A percentile compares a stretch with the other conserved stretches of the same genome.
phyloP scores from a whole-genome alignment of 345 rosid species.

The Corchorus capsularis region DNA sequence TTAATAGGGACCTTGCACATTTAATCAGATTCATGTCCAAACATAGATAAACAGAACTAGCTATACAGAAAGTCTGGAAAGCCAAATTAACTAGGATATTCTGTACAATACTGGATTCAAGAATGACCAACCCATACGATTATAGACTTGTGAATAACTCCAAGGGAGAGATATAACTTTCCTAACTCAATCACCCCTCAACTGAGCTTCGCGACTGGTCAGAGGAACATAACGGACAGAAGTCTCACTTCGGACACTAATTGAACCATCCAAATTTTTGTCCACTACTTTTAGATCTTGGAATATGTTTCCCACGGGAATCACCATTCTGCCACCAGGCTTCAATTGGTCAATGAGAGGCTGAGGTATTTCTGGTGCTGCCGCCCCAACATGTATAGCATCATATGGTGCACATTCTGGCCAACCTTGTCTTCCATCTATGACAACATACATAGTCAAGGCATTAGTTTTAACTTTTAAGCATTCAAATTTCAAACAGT shows the following conservation, averaged over 20 bases:
- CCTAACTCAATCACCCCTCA: constrained; percentile 41
- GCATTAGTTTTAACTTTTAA: not conserved
- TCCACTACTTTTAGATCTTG: constrained; percentile 85
- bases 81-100: not conserved
- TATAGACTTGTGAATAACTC: not conserved
- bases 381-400: constrained; percentile 98
- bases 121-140: not conserved
- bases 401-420: constrained; percentile 83
- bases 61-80: not conserved
- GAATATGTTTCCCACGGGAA: constrained; percentile 80
- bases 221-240: constrained; percentile 93
- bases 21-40: not conserved
- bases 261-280: constrained; percentile 77
- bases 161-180: no score
- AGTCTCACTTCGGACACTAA: constrained; percentile 58
- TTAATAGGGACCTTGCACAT: not conserved
- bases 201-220: constrained; percentile 83
- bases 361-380: constrained; percentile 84
- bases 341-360: constrained; percentile 90
- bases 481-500: not conserved
- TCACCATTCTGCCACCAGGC: constrained; percentile 98
- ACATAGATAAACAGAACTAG: not conserved
- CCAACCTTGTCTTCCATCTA: constrained; percentile 97
- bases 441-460: not conserved
- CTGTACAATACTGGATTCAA: constrained; percentile 7